Evolutionary conservation across 2,329 filamentous ascomycete species (phyloP).

Genomic region (Exophiala xenobiotica): DNA sequence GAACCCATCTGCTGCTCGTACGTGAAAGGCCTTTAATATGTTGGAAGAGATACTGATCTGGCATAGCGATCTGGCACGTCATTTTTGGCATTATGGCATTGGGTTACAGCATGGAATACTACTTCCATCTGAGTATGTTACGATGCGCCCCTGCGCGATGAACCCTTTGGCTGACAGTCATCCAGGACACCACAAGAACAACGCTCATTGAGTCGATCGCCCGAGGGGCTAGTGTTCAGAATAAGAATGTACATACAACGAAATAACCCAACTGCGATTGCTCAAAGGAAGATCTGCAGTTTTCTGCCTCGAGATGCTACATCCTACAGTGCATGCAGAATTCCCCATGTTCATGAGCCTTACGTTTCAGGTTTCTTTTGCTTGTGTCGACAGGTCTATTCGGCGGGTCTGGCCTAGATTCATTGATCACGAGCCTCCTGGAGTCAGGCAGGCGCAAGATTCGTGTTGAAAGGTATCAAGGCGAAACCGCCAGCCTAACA

Average conservation of each 20-base stretch:
- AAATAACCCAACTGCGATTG: too few species aligned
- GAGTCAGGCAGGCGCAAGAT: too few species aligned
- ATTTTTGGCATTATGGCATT: slow-evolving; percentile 74
- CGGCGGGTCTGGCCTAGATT: too few species aligned
- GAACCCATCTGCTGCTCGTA: slow-evolving; percentile 86
- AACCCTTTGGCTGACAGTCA: slow-evolving; percentile 15
- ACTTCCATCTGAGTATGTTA: slow-evolving; percentile 94
- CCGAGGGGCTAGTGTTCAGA: neutral
- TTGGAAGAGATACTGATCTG: slow-evolving; percentile 15
- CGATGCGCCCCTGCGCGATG: neutral
- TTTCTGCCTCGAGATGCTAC: too few species aligned
- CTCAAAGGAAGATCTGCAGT: too few species aligned
- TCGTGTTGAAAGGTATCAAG: too few species aligned
- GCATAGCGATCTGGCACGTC: slow-evolving; percentile 79
- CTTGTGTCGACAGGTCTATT: too few species aligned
- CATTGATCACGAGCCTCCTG: too few species aligned
- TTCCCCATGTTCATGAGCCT: too few species aligned
- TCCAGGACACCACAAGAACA: slow-evolving; percentile 99
- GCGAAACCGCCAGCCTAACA: too few species aligned
- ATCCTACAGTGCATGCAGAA: too few species aligned
- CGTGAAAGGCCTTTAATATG: slow-evolving; percentile 42
- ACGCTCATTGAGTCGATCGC: slow-evolving; percentile 73
- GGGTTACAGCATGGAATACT: slow-evolving; percentile 98
- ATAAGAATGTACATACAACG: slow-evolving; percentile 16
- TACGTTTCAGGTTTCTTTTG: too few species aligned